Percentiles rank a stretch among this genome's conserved stretches.
phyloP scores from a whole-genome alignment of 2,329 filamentous ascomycete species.

The Aspergillus intermedius region DNA sequence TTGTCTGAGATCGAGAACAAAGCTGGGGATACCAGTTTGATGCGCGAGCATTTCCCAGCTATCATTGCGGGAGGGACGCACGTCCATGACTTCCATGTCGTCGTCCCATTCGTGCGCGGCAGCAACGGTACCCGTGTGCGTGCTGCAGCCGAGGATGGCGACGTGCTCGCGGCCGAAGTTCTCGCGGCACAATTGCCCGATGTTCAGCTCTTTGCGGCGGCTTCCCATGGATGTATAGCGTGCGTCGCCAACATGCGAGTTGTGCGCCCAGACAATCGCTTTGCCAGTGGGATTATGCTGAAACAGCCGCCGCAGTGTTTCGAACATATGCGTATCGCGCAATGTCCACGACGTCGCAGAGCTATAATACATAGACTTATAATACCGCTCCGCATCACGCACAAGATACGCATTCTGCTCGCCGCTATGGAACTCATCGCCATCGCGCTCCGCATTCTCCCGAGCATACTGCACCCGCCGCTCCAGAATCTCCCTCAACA shows the following conservation, averaged over 20 bases:
- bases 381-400: conserved; percentile 46
- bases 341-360: conserved; percentile 46
- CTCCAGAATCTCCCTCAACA: conserved; percentile 41
- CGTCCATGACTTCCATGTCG: conserved; percentile 46
- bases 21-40: conserved; percentile 39
- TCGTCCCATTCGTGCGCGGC: conserved; percentile 48
- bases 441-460: conserved; percentile 21
- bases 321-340: conserved; percentile 49
- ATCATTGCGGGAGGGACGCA: conserved; percentile 40
- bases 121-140: conserved; percentile 47
- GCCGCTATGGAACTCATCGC: conserved; percentile 44
- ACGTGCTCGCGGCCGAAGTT: conserved; percentile 36
- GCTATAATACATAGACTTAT: conserved; percentile 48
- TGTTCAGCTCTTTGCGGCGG: conserved; percentile 41
- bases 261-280: conserved; percentile 50
- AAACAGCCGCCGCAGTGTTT: conserved; percentile 41
- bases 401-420: conserved; percentile 49
- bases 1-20: conserved; percentile 43
- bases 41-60: conserved; percentile 48
- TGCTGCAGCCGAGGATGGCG: conserved; percentile 43
- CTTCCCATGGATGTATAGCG: conserved; percentile 46
- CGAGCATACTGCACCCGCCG: conserved; percentile 38
- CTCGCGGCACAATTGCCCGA: conserved; percentile 50
- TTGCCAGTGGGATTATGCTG: conserved; percentile 37
- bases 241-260: conserved; percentile 50